Base-by-base conservation (phyloP, 371 early-diverging fungal genomes). In the Lichtheimia ornata region DNA sequence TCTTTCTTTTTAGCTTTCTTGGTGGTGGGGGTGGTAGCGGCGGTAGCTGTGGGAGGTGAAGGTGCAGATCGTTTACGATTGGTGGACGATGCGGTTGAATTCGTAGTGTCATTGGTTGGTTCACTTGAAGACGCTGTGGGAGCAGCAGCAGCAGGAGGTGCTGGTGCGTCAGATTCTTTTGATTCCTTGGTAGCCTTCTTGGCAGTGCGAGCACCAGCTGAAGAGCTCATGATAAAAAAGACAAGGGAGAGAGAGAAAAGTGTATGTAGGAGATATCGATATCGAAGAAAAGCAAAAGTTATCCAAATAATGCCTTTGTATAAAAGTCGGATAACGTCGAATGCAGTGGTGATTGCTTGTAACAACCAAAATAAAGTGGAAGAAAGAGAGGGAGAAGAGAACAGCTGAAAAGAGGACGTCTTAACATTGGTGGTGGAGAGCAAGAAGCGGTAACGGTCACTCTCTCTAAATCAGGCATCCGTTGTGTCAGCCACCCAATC, bases 181-280 rank as follows among this genome's bases (percentile, higher is more conserved):
- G 47, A 47, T n/a, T 47, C 22, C 18, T 45, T 27, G 20, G 67
- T 18, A 18, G 40, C 50, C 14, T 27, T 67, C 20, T 65, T 65
- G 35, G 28, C 53, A 30, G 41, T 17, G 18, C 70, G 72, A 55
- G 70, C 67, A 20, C 70, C 63, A 61, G 72, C 70, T 62, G 70
- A 70, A 35, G 68, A 67, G 54, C 70, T 70, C 76, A 76, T 76
- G 53, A 45, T 69, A n/a, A 18, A 45, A 15, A 13, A 45, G 15
- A 45, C 12, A 11, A 47, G 17, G 17, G 47, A 47, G 3, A 47
- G 47, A 47, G n/a, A 47, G 47, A 47, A 5, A 17, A 47, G 14
- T 6, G 22, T n/a, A n/a, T n/a, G 22, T 47, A 47, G 47, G 47
- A 18, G 47, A 47, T n/a, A 22, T 18, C 47, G 47, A 22, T 47